Percentiles rank a stretch among this genome's conserved stretches.
phyloP scores from a whole-genome alignment of 2,329 filamentous ascomycete genomes.

The Claviceps arundinis region DNA sequence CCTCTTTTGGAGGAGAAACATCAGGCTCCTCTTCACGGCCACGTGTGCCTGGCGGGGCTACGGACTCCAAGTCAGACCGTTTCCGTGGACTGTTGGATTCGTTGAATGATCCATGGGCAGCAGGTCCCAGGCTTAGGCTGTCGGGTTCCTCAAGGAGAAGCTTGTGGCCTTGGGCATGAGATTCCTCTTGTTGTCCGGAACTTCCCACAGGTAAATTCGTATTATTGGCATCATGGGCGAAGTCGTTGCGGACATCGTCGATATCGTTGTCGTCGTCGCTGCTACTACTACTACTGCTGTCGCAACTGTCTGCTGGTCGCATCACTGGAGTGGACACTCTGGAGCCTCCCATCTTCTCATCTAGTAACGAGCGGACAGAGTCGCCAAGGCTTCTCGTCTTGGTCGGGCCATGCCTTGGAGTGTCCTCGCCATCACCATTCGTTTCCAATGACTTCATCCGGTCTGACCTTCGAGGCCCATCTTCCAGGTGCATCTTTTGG shows the following conservation, averaged over 20 bases:
- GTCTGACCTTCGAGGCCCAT: slow-evolving; percentile 14
- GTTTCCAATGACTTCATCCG: slow-evolving; percentile 14
- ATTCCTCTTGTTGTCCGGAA: slow-evolving; percentile 10
- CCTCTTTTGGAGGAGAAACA: slow-evolving; percentile 38
- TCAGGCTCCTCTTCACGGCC: slow-evolving; percentile 34
- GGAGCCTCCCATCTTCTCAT: slow-evolving; percentile 47
- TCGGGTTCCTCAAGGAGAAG: slow-evolving; percentile 38
- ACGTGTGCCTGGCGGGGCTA: slow-evolving; percentile 32
- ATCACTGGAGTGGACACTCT: slow-evolving; percentile 48
- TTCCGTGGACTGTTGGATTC: slow-evolving; percentile 22
- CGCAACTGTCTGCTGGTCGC: slow-evolving; percentile 31
- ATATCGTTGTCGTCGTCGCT: neutral
- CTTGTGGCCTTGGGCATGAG: slow-evolving; percentile 21
- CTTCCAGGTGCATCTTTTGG: slow-evolving; percentile 19
- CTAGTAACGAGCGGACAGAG: slow-evolving; percentile 31
- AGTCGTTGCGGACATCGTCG: neutral
- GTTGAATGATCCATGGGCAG: slow-evolving; percentile 24
- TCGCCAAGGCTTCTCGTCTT: slow-evolving; percentile 17
- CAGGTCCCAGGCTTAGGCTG: slow-evolving; percentile 36
- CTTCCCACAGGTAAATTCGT: neutral
- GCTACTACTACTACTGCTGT: neutral
- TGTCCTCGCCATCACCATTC: slow-evolving; percentile 22
- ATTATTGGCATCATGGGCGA: neutral
- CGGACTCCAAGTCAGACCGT: slow-evolving; percentile 35
- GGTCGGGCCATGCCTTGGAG: slow-evolving; percentile 20